Conservation (phyloP, 1,284 basidiomycete genomes). For the Apiotrichum porosum region DNA sequence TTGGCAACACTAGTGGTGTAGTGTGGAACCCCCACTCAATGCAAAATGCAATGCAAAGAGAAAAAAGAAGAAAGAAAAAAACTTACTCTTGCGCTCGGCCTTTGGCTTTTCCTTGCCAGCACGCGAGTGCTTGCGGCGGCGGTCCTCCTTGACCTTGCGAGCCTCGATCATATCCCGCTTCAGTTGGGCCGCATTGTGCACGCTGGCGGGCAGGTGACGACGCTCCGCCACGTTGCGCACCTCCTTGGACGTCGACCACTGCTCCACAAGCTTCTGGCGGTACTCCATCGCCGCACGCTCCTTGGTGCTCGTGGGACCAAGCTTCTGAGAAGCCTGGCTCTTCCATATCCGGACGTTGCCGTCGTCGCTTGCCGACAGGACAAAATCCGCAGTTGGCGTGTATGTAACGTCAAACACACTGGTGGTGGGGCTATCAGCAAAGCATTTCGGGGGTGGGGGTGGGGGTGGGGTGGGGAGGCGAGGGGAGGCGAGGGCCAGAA, state of each 20-base stretch:
- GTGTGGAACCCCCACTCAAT: too few species aligned
- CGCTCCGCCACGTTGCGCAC: conserved; percentile 77
- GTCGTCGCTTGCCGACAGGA: conserved; percentile 91
- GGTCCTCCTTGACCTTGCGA: conserved; percentile 85
- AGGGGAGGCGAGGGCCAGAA: too few species aligned
- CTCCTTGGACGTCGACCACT: conserved; percentile 80
- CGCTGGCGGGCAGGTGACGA: conserved; percentile 82
- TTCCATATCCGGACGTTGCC: conserved; percentile 98
- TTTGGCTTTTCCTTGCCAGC: conserved; percentile 84
- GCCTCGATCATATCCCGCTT: conserved; percentile 93
- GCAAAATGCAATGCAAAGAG: background rate
- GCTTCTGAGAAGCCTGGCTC: conserved; percentile 81
- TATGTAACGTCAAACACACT: conserved; percentile 58
- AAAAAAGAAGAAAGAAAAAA: background rate
- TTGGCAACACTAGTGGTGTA: too few species aligned
- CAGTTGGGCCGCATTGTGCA: conserved; percentile 80
- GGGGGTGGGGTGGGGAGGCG: too few species aligned
- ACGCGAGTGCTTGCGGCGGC: conserved; percentile 78
- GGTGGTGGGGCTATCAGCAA: conserved; percentile 17
- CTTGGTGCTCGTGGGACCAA: conserved; percentile 85
- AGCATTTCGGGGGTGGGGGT: background rate
- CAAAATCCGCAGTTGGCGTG: conserved; percentile 86
- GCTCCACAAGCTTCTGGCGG: conserved; percentile 76
- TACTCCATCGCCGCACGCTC: conserved; percentile 93
- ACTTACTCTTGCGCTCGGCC: conserved; percentile 73